Conservation (phyloP, 83 land plant genomes). For the Larix sibirica region DNA sequence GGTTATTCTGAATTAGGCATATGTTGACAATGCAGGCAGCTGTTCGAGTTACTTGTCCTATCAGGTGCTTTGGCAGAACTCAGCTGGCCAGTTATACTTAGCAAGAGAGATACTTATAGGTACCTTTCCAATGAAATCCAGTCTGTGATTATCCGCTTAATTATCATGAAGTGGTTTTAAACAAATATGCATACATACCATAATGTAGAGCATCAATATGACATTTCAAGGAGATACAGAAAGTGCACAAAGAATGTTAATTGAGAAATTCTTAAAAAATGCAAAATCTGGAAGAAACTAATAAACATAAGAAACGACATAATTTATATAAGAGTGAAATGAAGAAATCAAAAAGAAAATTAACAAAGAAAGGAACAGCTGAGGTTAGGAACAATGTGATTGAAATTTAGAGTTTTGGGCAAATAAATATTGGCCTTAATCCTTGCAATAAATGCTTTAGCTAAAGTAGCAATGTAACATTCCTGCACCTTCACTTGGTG, state of each 20-base stretch:
- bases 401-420: background rate
- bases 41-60: constrained; percentile 61
- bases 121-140: background rate
- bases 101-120: constrained; percentile 56
- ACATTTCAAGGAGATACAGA: background rate
- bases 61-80: constrained; percentile 60
- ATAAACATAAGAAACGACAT: background rate
- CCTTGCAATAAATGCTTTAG: no score
- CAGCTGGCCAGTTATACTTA: constrained; percentile 59
- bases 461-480: no score
- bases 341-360: background rate
- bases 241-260: background rate
- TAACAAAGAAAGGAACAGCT: background rate
- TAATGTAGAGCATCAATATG: background rate
- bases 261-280: background rate
- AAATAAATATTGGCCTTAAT: background rate
- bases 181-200: background rate
- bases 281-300: background rate
- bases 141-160: background rate
- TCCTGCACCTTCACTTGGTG: no score
- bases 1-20: background rate
- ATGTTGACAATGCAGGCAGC: constrained; percentile 18
- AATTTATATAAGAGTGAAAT: background rate
- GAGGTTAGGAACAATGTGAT: no score
- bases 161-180: background rate